Evolutionary conservation across 192 early-diverging fungal species (phyloP), one percentile per base, ranked within the genome.

Genomic region (Coemansia sp.): DNA sequence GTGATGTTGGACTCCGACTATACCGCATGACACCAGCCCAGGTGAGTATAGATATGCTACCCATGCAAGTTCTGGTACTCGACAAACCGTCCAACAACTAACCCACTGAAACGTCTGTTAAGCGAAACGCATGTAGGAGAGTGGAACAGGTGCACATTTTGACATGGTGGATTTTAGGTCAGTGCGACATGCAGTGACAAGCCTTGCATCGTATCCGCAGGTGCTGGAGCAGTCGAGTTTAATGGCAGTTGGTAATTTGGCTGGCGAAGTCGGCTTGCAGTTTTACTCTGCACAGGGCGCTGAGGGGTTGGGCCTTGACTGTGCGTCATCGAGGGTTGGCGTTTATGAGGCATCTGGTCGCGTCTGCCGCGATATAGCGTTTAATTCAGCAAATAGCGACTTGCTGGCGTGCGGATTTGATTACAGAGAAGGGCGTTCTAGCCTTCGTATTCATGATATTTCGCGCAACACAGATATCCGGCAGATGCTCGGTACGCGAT

Each of bases 341-440:
- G 38, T 78, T 34, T 78, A 78, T 48, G 66, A 56, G 42, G 70
- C 42, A 12, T 65, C 66, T 0, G 67, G 50, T 11, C 62, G 71
- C 12, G 65, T 37, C 21, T 64, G 68, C 36, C 72, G 66, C 12
- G 64, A 65, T 11, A 31, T 81, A 25, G 64, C 68, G 19, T 81
- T 81, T 52, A 81, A 68, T n/a, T 21, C 58, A 0, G 48, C 49
- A 11, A 69, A 71, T 42, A 65, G 47, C 31, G 68, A 81, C 63
- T 40, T 68, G 60, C 55, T 81, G 11, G 78, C 78, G 2, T 71
- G 72, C 20, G 78, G 78, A 1, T 81, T 81, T 44, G 78, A 81
- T 57, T 60, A 66, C 44, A 57, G 49, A 23, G 78, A 81, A 22
- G 68, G 72, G 19, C 53, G 31, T 25, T 50, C 68, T 26, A 72